Percentiles rank a stretch among this genome's conserved stretches.
Conservation (phyloP, 1,139 yeast species). For the Pichia sp. region DNA sequence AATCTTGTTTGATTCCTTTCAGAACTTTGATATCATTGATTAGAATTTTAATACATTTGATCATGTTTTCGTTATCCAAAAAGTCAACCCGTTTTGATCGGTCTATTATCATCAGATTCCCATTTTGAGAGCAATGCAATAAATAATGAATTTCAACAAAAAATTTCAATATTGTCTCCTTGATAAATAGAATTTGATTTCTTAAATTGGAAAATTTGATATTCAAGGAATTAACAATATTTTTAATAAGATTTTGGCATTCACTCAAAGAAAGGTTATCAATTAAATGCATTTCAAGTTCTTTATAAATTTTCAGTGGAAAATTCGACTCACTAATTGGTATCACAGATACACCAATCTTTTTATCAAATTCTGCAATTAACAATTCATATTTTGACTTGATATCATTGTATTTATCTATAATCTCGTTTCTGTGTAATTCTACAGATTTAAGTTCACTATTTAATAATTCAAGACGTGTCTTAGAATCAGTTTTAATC, state of each 20-base stretch:
- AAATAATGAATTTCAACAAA: conserved; percentile 12
- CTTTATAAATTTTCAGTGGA: not conserved
- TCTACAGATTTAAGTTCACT: not conserved
- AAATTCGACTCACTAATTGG: conserved; percentile 1
- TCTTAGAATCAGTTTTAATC: not conserved
- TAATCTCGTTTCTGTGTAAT: not conserved
- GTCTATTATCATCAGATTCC: conserved; percentile 6
- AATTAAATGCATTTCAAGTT: conserved; percentile 9
- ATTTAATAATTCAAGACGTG: not conserved
- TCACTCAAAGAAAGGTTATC: conserved; percentile 9
- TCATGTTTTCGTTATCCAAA: conserved; percentile 9
- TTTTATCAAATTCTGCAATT: not conserved
- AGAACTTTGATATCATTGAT: conserved; percentile 10
- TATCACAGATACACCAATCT: not conserved
- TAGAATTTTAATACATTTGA: conserved; percentile 10
- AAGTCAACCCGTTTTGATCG: conserved; percentile 3
- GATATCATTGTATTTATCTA: not conserved
- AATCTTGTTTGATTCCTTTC: conserved; percentile 4
- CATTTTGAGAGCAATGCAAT: conserved; percentile 7
- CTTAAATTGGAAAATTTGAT: conserved; percentile 7
- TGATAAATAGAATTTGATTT: conserved; percentile 8
- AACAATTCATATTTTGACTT: not conserved
- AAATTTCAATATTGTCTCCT: conserved; percentile 11
- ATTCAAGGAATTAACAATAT: conserved; percentile 10
- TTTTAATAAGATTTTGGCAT: conserved; percentile 13